Conservation (phyloP, 441 rosid genomes). For the Mallotus japonicus region DNA sequence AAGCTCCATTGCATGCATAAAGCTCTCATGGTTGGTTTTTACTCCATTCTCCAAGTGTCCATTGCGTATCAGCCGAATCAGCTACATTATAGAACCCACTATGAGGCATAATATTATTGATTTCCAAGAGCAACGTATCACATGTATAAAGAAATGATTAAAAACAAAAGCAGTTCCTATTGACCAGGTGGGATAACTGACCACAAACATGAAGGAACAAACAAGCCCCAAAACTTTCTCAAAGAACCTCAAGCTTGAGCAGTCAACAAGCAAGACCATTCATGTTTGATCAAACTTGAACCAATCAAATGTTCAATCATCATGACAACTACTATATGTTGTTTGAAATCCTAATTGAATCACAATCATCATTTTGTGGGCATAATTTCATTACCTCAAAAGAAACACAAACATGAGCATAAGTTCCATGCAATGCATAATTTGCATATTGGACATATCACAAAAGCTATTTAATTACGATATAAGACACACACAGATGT, state of each 20-base stretch:
- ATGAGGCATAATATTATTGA: slow-evolving; percentile 25
- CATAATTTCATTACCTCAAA: neutral
- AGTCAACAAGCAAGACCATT: neutral
- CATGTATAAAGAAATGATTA: slow-evolving; percentile 9
- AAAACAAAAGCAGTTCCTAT: neutral
- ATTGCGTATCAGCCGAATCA: slow-evolving; percentile 69
- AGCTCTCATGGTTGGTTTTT: slow-evolving; percentile 53
- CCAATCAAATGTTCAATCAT: neutral
- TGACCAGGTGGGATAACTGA: neutral
- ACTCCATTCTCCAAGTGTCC: slow-evolving; percentile 50
- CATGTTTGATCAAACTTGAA: neutral
- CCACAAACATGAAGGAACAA: slow-evolving; percentile 2
- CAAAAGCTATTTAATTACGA: no score
- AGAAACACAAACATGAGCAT: neutral
- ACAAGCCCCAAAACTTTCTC: no score
- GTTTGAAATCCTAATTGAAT: neutral
- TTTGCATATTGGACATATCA: no score
- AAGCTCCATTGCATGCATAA: slow-evolving; percentile 81
- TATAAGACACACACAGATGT: no score
- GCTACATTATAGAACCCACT: slow-evolving; percentile 44
- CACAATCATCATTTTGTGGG: neutral
- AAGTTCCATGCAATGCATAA: no score
- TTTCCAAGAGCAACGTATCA: slow-evolving; percentile 4
- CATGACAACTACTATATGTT: neutral
- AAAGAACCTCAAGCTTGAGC: no score